These are phyloP conservation scores for Leucosporidium scottii DNA, from an alignment of 768 basidiomycete species.

Conservation along the genomic window DNA sequence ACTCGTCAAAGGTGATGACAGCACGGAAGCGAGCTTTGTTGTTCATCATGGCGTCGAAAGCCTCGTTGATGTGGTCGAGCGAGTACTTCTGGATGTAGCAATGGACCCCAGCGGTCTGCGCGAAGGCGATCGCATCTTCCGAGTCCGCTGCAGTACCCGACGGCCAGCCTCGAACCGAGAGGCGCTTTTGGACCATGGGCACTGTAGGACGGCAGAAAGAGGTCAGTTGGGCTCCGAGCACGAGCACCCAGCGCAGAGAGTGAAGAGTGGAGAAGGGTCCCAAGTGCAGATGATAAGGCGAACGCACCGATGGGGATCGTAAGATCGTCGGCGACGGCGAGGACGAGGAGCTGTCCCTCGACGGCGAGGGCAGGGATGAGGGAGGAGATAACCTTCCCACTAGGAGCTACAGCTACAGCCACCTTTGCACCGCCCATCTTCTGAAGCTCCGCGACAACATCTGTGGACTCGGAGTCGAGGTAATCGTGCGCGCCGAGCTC, in stretches of 20 bases:
- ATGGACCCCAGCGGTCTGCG: slow-evolving; percentile 26
- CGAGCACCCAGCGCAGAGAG: too few species aligned
- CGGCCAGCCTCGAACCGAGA: slow-evolving; percentile 32
- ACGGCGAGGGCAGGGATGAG: slow-evolving; percentile 30
- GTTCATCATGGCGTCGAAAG: slow-evolving; percentile 13
- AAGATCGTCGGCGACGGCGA: slow-evolving; percentile 23
- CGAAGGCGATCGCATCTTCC: slow-evolving; percentile 32
- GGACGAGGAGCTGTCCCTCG: slow-evolving; percentile 27
- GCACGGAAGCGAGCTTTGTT: not conserved
- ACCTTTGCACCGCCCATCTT: slow-evolving; percentile 45
- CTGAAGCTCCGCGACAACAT: slow-evolving; percentile 40
- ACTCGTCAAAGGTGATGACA: not conserved
- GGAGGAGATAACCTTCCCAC: slow-evolving; percentile 11
- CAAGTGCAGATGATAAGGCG: too few species aligned
- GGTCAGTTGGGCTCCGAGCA: too few species aligned
- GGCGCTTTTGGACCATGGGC: slow-evolving; percentile 32
- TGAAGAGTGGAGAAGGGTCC: too few species aligned
- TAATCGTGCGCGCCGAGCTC: slow-evolving; percentile 45
- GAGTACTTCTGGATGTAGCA: slow-evolving; percentile 13
- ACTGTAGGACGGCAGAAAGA: too few species aligned
- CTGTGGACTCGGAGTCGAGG: slow-evolving; percentile 39
- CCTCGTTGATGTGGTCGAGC: slow-evolving; percentile 31
- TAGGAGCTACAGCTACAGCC: slow-evolving; percentile 34
- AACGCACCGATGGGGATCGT: slow-evolving; percentile 16
- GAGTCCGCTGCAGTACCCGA: slow-evolving; percentile 18